These are phyloP conservation scores for Spergularia bocconei DNA, from an alignment of 148 eudicot species.

Conservation along the genomic window DNA sequence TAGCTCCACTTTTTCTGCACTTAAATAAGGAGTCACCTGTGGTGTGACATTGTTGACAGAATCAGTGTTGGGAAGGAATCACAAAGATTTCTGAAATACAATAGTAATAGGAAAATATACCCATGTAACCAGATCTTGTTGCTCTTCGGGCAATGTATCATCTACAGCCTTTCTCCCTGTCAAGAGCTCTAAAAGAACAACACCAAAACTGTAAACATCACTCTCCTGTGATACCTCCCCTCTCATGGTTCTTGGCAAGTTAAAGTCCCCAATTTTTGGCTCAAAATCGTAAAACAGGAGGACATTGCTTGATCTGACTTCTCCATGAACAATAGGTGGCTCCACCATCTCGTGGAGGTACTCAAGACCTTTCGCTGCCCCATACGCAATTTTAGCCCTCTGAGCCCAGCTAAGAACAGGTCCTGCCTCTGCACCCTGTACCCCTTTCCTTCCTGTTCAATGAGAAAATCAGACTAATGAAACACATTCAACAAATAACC, in stretches of 20 bases:
- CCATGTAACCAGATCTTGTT: constrained; percentile 95
- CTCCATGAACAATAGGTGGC: constrained; percentile 70
- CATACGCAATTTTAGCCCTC: constrained; percentile 64
- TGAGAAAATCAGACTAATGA: constrained; percentile 44
- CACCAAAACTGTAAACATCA: constrained; percentile 97
- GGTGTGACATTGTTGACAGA: constrained; percentile 8
- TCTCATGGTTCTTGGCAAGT: constrained; percentile 68
- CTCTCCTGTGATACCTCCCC: constrained; percentile 88
- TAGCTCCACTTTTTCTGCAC: constrained; percentile 92
- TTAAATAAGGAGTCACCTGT: constrained; percentile 93
- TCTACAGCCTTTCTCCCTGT: constrained; percentile 97
- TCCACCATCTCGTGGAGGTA: constrained; percentile 75
- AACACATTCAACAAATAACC: too few relatives aligned
- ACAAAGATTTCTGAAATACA: not conserved
- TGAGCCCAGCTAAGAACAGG: constrained; percentile 63
- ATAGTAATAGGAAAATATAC: constrained; percentile 29
- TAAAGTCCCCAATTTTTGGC: constrained; percentile 45
- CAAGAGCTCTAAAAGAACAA: constrained; percentile 84
- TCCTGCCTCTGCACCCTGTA: constrained; percentile 74
- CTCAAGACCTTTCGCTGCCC: constrained; percentile 76
- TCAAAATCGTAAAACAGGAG: constrained; percentile 50
- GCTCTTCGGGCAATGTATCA: constrained; percentile 96
- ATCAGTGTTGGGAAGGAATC: not conserved
- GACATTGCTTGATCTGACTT: constrained; percentile 27
- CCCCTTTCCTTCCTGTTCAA: constrained; percentile 49